Conservation (phyloP, 768 basidiomycete genomes). For the Botryobasidium botryosum region DNA sequence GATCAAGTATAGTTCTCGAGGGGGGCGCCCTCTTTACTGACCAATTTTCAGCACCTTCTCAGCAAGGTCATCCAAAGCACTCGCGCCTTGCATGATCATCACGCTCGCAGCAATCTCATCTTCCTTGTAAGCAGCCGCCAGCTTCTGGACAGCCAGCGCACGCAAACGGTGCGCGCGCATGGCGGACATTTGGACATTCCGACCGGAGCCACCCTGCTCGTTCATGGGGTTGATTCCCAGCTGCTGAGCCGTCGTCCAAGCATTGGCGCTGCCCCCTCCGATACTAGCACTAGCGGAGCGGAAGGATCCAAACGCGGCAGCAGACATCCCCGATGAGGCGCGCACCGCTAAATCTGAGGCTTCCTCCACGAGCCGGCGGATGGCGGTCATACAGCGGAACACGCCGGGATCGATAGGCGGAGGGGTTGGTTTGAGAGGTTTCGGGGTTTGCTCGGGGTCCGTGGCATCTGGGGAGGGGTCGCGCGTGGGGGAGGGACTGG, state of each 20-base stretch:
- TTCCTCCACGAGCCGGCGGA: constrained; percentile 73
- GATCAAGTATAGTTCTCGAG: no score
- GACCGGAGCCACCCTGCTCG: constrained; percentile 31
- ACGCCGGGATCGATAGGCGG: constrained; percentile 84
- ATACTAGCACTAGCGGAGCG: no score
- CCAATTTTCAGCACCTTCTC: constrained; percentile 64
- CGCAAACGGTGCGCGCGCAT: constrained; percentile 68
- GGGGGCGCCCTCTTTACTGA: constrained; percentile 14
- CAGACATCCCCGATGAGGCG: constrained; percentile 68
- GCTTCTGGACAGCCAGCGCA: constrained; percentile 68
- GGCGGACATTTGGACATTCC: constrained; percentile 70
- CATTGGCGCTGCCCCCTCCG: no score
- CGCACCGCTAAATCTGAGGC: constrained; percentile 78
- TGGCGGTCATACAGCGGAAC: constrained; percentile 55
- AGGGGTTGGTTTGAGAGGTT: constrained; percentile 52
- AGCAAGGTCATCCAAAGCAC: constrained; percentile 83
- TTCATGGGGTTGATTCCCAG: constrained; percentile 45
- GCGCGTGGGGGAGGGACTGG: constrained; percentile 14
- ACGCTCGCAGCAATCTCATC: constrained; percentile 89
- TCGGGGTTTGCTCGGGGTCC: constrained; percentile 36
- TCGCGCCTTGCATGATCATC: constrained; percentile 91
- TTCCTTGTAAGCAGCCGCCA: constrained; percentile 68
- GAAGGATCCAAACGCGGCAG: constrained; percentile 54
- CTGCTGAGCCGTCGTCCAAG: constrained; percentile 48
- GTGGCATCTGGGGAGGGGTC: constrained; percentile 20